Evolutionary conservation across 768 basidiomycete species (phyloP).

Genomic region (Cyclocybe cylindracea): DNA sequence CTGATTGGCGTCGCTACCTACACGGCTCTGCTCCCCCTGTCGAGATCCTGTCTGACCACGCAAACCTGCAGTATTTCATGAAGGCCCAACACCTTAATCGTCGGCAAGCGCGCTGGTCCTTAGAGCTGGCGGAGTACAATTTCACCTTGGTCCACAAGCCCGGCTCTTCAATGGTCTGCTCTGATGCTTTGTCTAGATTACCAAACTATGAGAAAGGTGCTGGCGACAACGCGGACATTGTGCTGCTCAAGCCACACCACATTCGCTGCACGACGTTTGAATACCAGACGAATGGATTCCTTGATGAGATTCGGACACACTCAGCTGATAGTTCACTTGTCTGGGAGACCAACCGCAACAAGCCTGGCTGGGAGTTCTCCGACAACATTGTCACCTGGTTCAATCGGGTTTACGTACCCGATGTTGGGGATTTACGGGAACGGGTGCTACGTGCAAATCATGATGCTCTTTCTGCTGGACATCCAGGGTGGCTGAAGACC

Average conservation of each 20-base stretch:
- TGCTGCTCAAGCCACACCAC: constrained; percentile 8
- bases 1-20: constrained; percentile 30
- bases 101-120: too few species aligned
- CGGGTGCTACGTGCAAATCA: constrained; percentile 10
- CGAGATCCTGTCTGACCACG: constrained; percentile 20
- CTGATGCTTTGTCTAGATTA: constrained; percentile 26
- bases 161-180: constrained; percentile 15
- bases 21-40: constrained; percentile 11
- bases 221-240: constrained; percentile 16
- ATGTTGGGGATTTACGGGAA: constrained; percentile 6
- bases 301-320: constrained; percentile 1
- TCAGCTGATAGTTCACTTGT: background rate
- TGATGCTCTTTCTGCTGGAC: constrained; percentile 23
- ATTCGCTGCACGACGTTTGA: background rate
- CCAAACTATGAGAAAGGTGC: constrained; percentile 18
- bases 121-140: constrained; percentile 32
- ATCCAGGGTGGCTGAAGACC: too few species aligned
- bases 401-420: constrained; percentile 12
- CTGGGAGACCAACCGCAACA: background rate
- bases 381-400: constrained; percentile 6
- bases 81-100: constrained; percentile 40
- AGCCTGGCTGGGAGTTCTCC: constrained; percentile 6
- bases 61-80: constrained; percentile 29
- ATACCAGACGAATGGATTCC: background rate
- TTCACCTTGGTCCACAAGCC: constrained; percentile 28